Evolutionary conservation across 768 basidiomycete genomes (phyloP), one percentile per base, ranked within the genome.

Genomic region (Roridomyces roridus): DNA sequence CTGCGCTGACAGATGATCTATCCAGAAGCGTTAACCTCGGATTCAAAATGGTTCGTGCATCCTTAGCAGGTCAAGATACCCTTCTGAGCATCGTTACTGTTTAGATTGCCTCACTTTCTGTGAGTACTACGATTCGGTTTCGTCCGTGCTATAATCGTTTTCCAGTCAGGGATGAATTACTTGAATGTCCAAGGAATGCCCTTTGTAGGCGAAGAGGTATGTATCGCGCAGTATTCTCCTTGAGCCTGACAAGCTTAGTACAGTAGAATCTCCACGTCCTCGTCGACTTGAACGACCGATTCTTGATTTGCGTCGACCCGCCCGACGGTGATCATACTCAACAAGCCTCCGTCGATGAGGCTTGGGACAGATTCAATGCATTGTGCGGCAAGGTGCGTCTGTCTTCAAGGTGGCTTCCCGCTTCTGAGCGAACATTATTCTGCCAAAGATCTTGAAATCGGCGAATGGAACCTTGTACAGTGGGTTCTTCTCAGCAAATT

Each of bases 31-130:
- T 50, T 39, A 50, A 18, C 35, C 48, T 50, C 1, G 48, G 48
- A 14, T 41, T 50, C 26, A 50, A 50, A 29, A 50, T 50, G 48
- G 48, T 50, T 2, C 48, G 39, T 10, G 25, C 26, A 50, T 26
- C 46, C n/a, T n/a, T n/a, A n/a, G n/a, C n/a, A n/a, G n/a, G n/a
- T 48, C 35, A 35, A 35, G 15, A 28, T 49, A 17, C 1, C 39
- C 26, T 39, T 10, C 40, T 41, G 10, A 11, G 12, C 10, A 10
- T 12, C 11, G 20, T 20, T 8, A 12, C 20, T n/a, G n/a, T n/a
- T n/a, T 20, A 41, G 40, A 20, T 41, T 41, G 40, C 12, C 11
- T 10, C 11, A 8, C 40, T 41, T 20, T 41, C 40, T 8, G 40
- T 41, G 40, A 20, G 40, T 20, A n/a, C n/a, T n/a, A n/a, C n/a